Base-by-base conservation (phyloP, 192 early-diverging fungal species). In the Globomyces pollinis-pini region DNA sequence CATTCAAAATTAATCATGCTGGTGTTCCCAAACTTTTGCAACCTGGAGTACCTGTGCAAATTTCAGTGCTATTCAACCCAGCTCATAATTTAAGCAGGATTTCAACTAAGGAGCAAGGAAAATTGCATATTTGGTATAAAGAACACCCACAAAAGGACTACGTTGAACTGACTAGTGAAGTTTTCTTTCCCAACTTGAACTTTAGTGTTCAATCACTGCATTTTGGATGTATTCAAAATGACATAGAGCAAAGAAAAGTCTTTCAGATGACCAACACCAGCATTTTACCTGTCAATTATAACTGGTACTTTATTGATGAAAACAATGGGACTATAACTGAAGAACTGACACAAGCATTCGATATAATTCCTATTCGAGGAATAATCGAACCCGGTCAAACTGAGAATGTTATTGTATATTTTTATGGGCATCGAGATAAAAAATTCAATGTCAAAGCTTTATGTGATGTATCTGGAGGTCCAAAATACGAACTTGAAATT, bases 111-210 rank as follows among this genome's bases (percentile, higher is more conserved):
- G 77, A 76, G 47, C 68, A 75, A 35, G 41, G 65, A 2, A 78
- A 79, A 54, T 57, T 83, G n/a, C 44, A 65, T 2, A 64, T 83
- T 9, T 55, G 60, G 5, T 83, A 82, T 54, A 55, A 58, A 8
- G 81, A 83, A 50, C 81, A 83, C 39, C 78, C 81, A 5, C 81
- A 81, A 39, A 59, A 59, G 33, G 78, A 78, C 49, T 51, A 63
- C 18, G 65, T 83, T 23, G 81, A 81, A 11, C 59, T 83, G 1
- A 66, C 62, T 29, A 69, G 66, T 42, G 66, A 72, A 50, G 66
- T 77, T 11, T 60, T 66, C 6, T 83, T 81, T 62, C 81, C 81
- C 5, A 83, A 83, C 42, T 60, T 82, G 2, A 53, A 36, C 9
- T 75, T 81, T 29, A 52, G 60, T 4, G 63, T 59, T 18, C 35